A percentile compares a stretch with the other conserved stretches of the same genome.
Evolutionary conservation across 225 moss, liverwort and hornwort species (phyloP).

Genomic region (Polytrichum commune): DNA sequence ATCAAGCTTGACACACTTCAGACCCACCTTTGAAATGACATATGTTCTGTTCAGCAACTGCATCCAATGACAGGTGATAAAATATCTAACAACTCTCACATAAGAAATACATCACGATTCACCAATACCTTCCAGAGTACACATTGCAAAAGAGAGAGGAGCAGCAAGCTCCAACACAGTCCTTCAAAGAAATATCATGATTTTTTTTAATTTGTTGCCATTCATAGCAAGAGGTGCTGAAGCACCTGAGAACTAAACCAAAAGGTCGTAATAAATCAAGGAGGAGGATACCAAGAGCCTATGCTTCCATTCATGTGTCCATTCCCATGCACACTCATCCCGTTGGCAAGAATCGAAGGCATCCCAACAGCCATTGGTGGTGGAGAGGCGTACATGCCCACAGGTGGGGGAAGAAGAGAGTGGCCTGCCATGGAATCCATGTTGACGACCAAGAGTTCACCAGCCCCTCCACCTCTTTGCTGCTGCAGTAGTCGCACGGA

Average conservation of each 20-base stretch:
- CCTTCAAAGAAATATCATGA: conserved; percentile 3
- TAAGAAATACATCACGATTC: too few species aligned
- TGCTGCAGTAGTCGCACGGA: conserved; percentile 87
- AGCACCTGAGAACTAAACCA: conserved; percentile 21
- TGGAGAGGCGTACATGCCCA: conserved; percentile 84
- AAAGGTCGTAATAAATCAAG: conserved; percentile 35
- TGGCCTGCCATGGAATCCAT: conserved; percentile 85
- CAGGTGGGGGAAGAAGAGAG: conserved; percentile 69
- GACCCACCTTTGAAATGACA: too few species aligned
- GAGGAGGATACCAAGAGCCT: conserved; percentile 88
- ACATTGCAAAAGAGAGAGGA: neutral
- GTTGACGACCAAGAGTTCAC: conserved; percentile 77
- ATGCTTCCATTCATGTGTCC: conserved; percentile 95
- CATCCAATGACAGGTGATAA: too few species aligned
- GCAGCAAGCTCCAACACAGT: neutral
- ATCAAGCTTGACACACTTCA: too few species aligned
- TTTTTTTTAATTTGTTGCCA: conserved; percentile 34
- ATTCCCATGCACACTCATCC: conserved; percentile 88
- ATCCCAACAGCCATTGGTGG: conserved; percentile 87
- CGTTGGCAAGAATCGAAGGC: conserved; percentile 89
- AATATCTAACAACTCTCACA: too few species aligned
- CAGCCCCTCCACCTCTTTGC: conserved; percentile 69
- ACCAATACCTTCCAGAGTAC: too few species aligned
- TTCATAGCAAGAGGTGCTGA: conserved; percentile 32
- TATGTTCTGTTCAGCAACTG: too few species aligned